These are phyloP conservation scores for Alternaria ethzedia DNA, from an alignment of 2,329 filamentous ascomycete species.

Conservation along the genomic window DNA sequence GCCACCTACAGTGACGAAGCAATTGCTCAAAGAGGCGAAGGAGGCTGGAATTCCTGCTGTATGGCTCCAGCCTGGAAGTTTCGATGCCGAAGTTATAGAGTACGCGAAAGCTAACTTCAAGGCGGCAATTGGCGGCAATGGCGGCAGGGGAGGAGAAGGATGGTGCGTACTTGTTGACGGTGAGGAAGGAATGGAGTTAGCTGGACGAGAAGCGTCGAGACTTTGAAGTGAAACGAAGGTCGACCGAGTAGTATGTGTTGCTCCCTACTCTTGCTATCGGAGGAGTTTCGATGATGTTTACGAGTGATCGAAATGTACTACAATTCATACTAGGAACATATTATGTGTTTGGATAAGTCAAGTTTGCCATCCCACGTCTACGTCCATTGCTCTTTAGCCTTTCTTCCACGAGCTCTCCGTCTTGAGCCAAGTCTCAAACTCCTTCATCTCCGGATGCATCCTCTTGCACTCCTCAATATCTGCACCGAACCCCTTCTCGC, in stretches of 20 bases:
- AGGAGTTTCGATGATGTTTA: neutral
- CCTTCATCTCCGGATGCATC: conserved; percentile 52
- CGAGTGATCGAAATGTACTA: no score
- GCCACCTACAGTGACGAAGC: conserved; percentile 76
- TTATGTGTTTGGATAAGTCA: neutral
- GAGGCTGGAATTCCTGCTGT: conserved; percentile 69
- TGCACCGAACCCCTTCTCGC: conserved; percentile 50
- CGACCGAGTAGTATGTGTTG: neutral
- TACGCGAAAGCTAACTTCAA: conserved; percentile 74
- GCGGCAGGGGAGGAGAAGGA: conserved; percentile 42
- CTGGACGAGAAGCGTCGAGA: conserved; percentile 44
- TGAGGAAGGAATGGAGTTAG: conserved; percentile 43
- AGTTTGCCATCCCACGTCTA: neutral
- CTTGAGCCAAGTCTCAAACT: conserved; percentile 54
- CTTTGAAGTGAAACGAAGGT: conserved; percentile 16
- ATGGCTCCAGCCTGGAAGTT: conserved; percentile 83
- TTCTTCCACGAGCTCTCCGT: conserved; percentile 47
- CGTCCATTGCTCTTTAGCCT: neutral
- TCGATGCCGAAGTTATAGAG: conserved; percentile 74
- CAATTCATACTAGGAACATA: neutral
- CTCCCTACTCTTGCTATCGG: neutral
- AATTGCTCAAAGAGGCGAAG: conserved; percentile 77
- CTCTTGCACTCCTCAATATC: conserved; percentile 51
- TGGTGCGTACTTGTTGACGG: conserved; percentile 53
- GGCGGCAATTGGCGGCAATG: conserved; percentile 66